Conservation (phyloP, 495 filamentous ascomycete species). For the Melanomma pulvis-pyrius region DNA sequence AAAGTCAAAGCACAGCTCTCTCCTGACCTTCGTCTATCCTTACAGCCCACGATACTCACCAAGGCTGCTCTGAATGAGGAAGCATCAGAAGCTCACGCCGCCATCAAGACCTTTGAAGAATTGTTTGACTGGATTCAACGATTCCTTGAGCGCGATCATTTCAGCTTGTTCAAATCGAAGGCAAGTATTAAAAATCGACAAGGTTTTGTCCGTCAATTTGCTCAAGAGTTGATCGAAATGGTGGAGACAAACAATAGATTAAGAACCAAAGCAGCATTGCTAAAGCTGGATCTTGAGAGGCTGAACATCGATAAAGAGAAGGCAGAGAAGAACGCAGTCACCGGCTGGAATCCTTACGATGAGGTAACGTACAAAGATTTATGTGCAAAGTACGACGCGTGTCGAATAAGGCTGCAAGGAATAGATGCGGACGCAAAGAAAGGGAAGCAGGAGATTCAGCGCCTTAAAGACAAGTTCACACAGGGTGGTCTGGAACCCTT, state of each 20-base stretch:
- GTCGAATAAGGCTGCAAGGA: too few relatives aligned
- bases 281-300: neutral
- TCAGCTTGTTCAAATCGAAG: neutral
- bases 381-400: too few relatives aligned
- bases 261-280: neutral
- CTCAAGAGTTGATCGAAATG: neutral
- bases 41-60: neutral
- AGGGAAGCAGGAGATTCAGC: too few relatives aligned
- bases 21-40: neutral
- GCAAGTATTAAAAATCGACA: neutral
- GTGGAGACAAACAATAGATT: neutral
- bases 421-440: too few relatives aligned
- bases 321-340: too few relatives aligned
- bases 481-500: too few relatives aligned
- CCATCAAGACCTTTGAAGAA: neutral
- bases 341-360: too few relatives aligned
- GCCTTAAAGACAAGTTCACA: too few relatives aligned
- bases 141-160: neutral
- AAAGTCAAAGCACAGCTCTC: neutral
- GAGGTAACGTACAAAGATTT: too few relatives aligned
- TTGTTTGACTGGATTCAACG: neutral
- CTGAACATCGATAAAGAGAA: neutral
- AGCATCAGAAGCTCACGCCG: neutral
- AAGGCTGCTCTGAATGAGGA: neutral
- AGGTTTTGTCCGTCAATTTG: neutral